These are phyloP conservation scores for Monosporozyma unispora DNA, from an alignment of 805 yeast species.

Conservation along the genomic window DNA sequence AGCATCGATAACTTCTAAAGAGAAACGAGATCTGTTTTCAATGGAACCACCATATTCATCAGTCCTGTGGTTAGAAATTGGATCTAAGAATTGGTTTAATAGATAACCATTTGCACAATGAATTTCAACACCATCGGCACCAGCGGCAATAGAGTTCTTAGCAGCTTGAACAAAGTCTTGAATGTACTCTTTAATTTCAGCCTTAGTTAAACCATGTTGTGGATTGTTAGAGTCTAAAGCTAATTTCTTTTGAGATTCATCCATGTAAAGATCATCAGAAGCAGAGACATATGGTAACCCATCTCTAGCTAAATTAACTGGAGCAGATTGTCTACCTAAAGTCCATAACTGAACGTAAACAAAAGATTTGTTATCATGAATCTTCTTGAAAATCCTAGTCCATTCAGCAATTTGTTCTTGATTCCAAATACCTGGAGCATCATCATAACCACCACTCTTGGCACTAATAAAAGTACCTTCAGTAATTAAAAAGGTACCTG, in stretches of 20 bases:
- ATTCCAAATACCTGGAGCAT: slow-evolving; percentile 44
- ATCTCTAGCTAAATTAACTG: slow-evolving; percentile 29
- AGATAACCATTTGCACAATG: no score
- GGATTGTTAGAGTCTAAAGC: slow-evolving; percentile 30
- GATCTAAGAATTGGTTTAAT: no score
- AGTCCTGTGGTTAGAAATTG: no score
- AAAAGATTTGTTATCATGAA: slow-evolving; percentile 42
- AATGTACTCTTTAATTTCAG: slow-evolving; percentile 33
- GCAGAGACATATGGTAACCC: slow-evolving; percentile 35
- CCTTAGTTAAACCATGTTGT: slow-evolving; percentile 26
- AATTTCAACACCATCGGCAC: slow-evolving; percentile 45
- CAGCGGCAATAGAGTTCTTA: slow-evolving; percentile 26
- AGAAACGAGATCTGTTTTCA: slow-evolving; percentile 39
- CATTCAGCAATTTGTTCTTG: slow-evolving; percentile 42
- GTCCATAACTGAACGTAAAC: slow-evolving; percentile 28
- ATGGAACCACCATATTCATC: slow-evolving; percentile 31
- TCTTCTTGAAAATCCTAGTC: slow-evolving; percentile 39
- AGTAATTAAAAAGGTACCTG: slow-evolving; percentile 52
- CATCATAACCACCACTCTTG: slow-evolving; percentile 34
- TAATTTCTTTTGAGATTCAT: slow-evolving; percentile 28
- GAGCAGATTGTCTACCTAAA: slow-evolving; percentile 33
- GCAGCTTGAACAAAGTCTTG: slow-evolving; percentile 39
- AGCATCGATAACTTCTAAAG: slow-evolving; percentile 42
- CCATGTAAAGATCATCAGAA: slow-evolving; percentile 30
- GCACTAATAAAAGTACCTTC: slow-evolving; percentile 49